Evolutionary conservation across 2,329 filamentous ascomycete species (phyloP).

Genomic region (Colletotrichum lindemuthianum): DNA sequence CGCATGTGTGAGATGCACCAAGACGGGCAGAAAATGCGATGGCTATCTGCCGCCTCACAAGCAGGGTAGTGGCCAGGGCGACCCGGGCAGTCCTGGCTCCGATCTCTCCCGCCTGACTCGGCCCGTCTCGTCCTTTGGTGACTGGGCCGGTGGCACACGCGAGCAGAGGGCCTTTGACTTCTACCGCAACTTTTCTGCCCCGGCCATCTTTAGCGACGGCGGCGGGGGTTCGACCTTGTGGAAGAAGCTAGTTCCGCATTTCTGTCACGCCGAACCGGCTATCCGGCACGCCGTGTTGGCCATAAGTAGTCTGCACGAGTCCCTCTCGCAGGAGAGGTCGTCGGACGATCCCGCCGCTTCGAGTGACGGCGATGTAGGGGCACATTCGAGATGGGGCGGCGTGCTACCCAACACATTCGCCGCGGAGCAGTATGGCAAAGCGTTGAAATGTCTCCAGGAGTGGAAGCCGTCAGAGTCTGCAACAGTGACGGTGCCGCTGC

Average conservation of each 20-base stretch:
- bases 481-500: conserved; percentile 46
- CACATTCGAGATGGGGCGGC: background rate
- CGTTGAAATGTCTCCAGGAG: conserved; percentile 55
- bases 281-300: conserved; percentile 61
- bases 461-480: conserved; percentile 41
- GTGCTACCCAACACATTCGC: conserved; percentile 43
- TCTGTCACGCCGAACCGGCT: conserved; percentile 55
- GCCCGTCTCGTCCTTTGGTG: conserved; percentile 12
- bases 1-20: conserved; percentile 61
- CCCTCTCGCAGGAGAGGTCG: conserved; percentile 28
- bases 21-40: conserved; percentile 66
- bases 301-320: conserved; percentile 59
- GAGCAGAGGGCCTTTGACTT: conserved; percentile 45
- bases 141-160: conserved; percentile 8
- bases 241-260: conserved; percentile 55
- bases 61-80: conserved; percentile 27
- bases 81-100: conserved; percentile 29
- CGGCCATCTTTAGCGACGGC: conserved; percentile 49
- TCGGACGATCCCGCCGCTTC: background rate
- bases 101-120: conserved; percentile 30
- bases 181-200: conserved; percentile 49
- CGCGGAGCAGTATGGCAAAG: conserved; percentile 59
- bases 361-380: background rate
- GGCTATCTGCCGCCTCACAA: conserved; percentile 54
- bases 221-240: conserved; percentile 56